Percentiles rank a stretch among this genome's conserved stretches.
Evolutionary conservation across 1,139 yeast species (phyloP).

Genomic region (Pichia sp.): DNA sequence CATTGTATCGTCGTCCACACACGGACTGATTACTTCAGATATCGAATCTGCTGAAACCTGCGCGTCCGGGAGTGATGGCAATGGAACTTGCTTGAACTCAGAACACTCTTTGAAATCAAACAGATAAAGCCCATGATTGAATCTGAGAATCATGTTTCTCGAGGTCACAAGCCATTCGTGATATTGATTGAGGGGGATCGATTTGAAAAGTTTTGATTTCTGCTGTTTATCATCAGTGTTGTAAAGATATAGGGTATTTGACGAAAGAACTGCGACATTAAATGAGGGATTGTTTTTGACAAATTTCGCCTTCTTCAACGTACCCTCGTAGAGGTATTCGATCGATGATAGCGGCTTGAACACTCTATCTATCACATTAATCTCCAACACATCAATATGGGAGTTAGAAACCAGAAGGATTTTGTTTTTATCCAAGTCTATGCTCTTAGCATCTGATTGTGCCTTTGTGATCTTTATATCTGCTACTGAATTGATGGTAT

Average conservation of each 20-base stretch:
- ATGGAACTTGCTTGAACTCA: conserved; percentile 23
- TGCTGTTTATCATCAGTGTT: conserved; percentile 11
- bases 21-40: conserved; percentile 18
- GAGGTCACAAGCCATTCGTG: conserved; percentile 25
- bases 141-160: conserved; percentile 20
- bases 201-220: conserved; percentile 9
- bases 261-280: conserved; percentile 26
- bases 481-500: conserved; percentile 6
- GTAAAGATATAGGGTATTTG: conserved; percentile 24
- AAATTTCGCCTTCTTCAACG: conserved; percentile 22
- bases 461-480: neutral
- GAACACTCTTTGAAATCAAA: conserved; percentile 24
- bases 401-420: conserved; percentile 19
- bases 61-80: conserved; percentile 1
- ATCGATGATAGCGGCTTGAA: conserved; percentile 5
- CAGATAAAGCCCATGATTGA: conserved; percentile 21
- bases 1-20: conserved; percentile 22
- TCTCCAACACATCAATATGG: conserved; percentile 21
- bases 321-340: conserved; percentile 17
- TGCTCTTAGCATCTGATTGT: conserved; percentile 14
- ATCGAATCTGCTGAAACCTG: neutral
- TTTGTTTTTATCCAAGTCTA: conserved; percentile 23
- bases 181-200: conserved; percentile 20
- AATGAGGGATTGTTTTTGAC: conserved; percentile 15
- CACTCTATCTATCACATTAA: conserved; percentile 12